Conservation (phyloP, 148 eudicot species). For the Limonium bicolor region DNA sequence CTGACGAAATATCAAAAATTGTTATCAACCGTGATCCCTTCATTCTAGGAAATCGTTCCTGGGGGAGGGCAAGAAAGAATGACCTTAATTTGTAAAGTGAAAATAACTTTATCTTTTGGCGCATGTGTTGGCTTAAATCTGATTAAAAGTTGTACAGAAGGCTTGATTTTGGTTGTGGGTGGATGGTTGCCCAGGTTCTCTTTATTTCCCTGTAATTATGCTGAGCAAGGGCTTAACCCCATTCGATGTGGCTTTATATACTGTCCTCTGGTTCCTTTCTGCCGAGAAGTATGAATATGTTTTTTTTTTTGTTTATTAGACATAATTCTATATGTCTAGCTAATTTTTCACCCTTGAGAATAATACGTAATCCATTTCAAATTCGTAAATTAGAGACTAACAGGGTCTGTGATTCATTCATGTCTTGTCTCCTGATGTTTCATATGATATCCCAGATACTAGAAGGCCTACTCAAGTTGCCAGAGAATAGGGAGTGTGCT, state of each 20-base stretch:
- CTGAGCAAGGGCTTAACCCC: no score
- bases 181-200: no score
- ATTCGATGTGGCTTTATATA: no score
- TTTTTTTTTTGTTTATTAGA: not conserved
- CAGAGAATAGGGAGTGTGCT: conserved; percentile 70
- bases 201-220: no score
- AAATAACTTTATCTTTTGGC: not conserved
- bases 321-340: not conserved
- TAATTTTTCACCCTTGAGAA: not conserved
- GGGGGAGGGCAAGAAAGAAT: no score
- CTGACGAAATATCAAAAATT: not conserved
- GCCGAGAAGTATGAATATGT: not conserved
- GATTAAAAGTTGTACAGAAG: not conserved
- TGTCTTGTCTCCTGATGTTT: not conserved
- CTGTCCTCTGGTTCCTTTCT: no score
- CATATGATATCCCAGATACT: conserved; percentile 26
- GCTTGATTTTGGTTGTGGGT: no score
- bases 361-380: not conserved
- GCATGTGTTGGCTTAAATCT: not conserved
- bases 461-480: conserved; percentile 53
- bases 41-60: no score
- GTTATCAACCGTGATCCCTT: no score
- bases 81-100: not conserved
- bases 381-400: not conserved
- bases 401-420: not conserved